Conservation (phyloP, 139 green algal genomes). For the Chlorella vulgaris region DNA sequence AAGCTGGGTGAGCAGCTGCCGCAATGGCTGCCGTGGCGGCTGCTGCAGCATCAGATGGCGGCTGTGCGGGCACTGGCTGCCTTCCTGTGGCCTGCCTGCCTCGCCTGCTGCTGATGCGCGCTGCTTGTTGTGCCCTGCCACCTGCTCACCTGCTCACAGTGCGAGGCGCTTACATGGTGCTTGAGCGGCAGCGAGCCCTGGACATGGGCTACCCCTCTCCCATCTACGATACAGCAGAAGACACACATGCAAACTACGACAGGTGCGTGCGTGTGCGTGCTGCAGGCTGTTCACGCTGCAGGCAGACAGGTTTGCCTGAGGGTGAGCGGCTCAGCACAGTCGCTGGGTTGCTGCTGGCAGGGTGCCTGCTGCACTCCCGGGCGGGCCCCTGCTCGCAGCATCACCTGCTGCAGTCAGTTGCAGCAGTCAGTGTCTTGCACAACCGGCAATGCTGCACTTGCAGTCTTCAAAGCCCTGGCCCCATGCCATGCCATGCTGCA, state of each 20-base stretch:
- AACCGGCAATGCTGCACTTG: too few species aligned
- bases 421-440: too few species aligned
- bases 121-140: neutral
- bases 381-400: too few species aligned
- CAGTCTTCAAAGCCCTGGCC: too few species aligned
- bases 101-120: neutral
- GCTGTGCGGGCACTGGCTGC: too few species aligned
- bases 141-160: constrained; percentile 50
- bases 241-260: constrained; percentile 82
- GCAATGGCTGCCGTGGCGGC: too few species aligned
- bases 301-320: neutral
- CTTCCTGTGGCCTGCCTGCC: neutral
- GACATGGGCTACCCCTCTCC: constrained; percentile 65
- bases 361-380: too few species aligned
- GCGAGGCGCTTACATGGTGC: constrained; percentile 73
- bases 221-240: constrained; percentile 70
- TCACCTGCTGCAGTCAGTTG: too few species aligned
- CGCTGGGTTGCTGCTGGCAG: too few species aligned
- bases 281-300: neutral
- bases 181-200: constrained; percentile 71
- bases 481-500: neutral
- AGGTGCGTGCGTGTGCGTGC: constrained; percentile 16
- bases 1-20: constrained; percentile 43
- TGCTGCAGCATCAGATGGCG: too few species aligned
- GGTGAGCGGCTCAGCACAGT: too few species aligned